Base-by-base conservation (phyloP, 169 alveolate species). In the Babesia divergens region DNA sequence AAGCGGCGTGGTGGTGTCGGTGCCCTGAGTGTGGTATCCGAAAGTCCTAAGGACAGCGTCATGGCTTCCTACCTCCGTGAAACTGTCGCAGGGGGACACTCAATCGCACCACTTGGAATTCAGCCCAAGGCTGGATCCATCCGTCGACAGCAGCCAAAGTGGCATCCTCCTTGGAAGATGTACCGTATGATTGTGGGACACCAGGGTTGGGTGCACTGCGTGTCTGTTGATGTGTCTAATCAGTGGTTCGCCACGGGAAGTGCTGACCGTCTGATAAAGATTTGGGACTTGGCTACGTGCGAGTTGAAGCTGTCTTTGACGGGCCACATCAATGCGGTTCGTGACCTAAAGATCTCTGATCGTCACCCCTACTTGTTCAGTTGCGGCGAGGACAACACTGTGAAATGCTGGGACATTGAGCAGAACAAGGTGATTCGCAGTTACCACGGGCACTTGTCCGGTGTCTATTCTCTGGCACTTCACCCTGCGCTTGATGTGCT, bases 241-340 rank as follows among this genome's bases (percentile, higher is more conserved):
- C 91, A 93, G 71, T 98, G 97, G 94, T 95, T 96, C 81, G 99
- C 94, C 14, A 85, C 99, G 31, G 99, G 99, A 0, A 91, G 98
- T 35, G 93, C 94, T 66, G 99, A 98, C 75, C 89, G 99, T 65
- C 95, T 97, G 20, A 94, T 98, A 31, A 98, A 98, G 89, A 94
- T 96, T 38, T 98, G 99, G 99, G 99, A 98, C 79, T 83, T 98
- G 38, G 99, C 97, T 13, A 91, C 97, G 8, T 99, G 99, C 37
- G 91, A 90, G 77, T 80, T 97, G 80, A 95, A 94, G 90, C 84
- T 97, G 62, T 94, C 99, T 3, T 90, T 96, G 71, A 97, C 99
- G 3, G 99, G 99, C 6, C 99, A 98, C 84, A 95, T 96, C 55
- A 91, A 94, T 85, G 86, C 98, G 26, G 94, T 98, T 43, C 91